Base-by-base conservation (phyloP, 345 rosid genomes). In the Populus simonii region DNA sequence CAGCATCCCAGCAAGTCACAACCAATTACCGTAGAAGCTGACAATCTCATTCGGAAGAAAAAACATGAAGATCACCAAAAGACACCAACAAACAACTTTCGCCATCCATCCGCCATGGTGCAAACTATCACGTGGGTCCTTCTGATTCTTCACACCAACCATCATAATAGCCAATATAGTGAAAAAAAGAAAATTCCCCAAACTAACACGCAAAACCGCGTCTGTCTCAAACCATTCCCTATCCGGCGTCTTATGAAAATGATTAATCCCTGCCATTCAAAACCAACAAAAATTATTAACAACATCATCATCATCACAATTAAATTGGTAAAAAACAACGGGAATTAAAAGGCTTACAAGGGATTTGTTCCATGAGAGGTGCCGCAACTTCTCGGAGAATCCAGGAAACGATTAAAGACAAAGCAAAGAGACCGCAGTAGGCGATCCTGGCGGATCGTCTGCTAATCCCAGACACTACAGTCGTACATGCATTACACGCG, bases 61-160 rank as follows among this genome's bases (percentile, higher is more conserved):
- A 84, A 96, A 96, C 96, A 92, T 94, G 29, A 96, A 87, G 83
- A 96, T 89, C 66, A 96, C 94, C 84, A 96, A 69, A 74, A 96
- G 86, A 82, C 86, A 94, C 98, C 98, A 96, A 78, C 86, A 87
- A 72, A 96, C 89, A 10, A 96, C 51, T 83, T 96, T 96, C 90
- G 91, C 88, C 99, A 94, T 96, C 99, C 99, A 96, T 72, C 99
- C 98, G 78, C 99, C 99, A 67, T 92, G 99, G 81, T 96, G 98
- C 80, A 96, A 81, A 70, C 92, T 84, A 74, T 96, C 99, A 77
- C 99, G 97, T 76, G 98, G 98, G 86, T 96, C 99, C 86, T 82
- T 96, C 85, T 91, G 97, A 83, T 74, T 91, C 79, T 90, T 96
- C 63, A 96, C 98, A 71, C 99, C 98, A 83, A 92, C 78, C 99